Conservation (phyloP, 2,329 filamentous ascomycete species). For the Esteya vermicola region DNA sequence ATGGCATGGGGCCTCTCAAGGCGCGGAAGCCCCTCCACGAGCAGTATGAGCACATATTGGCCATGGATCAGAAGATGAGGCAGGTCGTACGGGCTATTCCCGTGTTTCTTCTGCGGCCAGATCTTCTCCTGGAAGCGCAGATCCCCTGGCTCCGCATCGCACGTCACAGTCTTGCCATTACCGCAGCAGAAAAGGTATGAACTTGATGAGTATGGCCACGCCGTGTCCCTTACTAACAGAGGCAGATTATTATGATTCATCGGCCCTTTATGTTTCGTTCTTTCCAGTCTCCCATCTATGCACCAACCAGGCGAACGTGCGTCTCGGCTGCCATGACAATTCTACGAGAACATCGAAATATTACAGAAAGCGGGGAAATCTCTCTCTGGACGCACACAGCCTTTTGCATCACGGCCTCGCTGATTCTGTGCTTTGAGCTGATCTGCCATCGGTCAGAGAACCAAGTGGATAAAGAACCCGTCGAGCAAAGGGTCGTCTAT, state of each 20-base stretch:
- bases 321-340: constrained; percentile 22
- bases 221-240: not conserved
- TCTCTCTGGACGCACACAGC: constrained; percentile 16
- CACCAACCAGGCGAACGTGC: constrained; percentile 18
- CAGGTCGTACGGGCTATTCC: constrained; percentile 18
- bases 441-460: constrained; percentile 3
- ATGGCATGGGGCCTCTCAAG: constrained; percentile 18
- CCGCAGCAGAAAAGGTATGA: constrained; percentile 20
- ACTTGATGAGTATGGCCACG: not conserved
- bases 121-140: constrained; percentile 10
- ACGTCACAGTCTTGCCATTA: constrained; percentile 21
- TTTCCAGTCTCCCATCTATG: constrained; percentile 15
- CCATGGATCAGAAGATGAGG: constrained; percentile 19
- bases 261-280: constrained; percentile 20
- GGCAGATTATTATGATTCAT: constrained; percentile 22
- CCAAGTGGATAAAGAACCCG: too few relatives aligned
- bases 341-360: constrained; percentile 13
- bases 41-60: constrained; percentile 19
- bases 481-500: constrained; percentile 5
- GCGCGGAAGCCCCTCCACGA: constrained; percentile 14
- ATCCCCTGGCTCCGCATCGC: constrained; percentile 20
- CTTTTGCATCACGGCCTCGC: constrained; percentile 14
- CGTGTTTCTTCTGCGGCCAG: constrained; percentile 15
- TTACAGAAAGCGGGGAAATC: constrained; percentile 9
- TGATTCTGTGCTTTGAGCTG: constrained; percentile 13